Percentiles rank a stretch among this genome's conserved stretches.
These are phyloP conservation scores for Cavenderia fasciculata DNA, from an alignment of 78 protist genomes.

Conservation along the genomic window DNA sequence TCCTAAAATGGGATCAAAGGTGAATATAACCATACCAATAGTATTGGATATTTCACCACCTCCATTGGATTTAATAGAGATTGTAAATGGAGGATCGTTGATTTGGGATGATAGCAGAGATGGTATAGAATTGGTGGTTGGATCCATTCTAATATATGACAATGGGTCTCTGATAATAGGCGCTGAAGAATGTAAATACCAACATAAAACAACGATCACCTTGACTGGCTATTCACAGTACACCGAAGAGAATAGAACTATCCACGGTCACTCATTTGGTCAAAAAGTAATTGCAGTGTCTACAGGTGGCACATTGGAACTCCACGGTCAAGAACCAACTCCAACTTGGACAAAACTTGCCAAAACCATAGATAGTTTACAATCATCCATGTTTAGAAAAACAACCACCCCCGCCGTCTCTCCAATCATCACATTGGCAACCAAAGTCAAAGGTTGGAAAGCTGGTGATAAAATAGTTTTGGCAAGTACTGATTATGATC, in stretches of 20 bases:
- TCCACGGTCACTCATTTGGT: conserved; percentile 7
- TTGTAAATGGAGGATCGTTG: neutral
- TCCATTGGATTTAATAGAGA: neutral
- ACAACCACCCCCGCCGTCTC: neutral
- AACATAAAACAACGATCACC: conserved; percentile 4
- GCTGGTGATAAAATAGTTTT: conserved; percentile 38
- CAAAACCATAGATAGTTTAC: neutral
- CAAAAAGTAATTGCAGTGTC: conserved; percentile 65
- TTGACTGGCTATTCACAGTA: conserved; percentile 16
- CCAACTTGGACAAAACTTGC: neutral
- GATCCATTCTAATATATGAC: neutral
- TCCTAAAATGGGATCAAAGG: too few species aligned
- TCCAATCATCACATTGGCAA: neutral
- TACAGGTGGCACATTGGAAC: conserved; percentile 39
- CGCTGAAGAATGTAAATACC: conserved; percentile 11
- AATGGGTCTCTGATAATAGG: conserved; percentile 56
- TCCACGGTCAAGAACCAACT: neutral
- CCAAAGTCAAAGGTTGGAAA: conserved; percentile 18
- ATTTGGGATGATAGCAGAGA: conserved; percentile 3
- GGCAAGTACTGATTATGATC: conserved; percentile 41
- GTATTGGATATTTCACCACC: conserved; percentile 24
- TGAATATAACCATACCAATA: conserved; percentile 15
- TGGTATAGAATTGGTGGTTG: neutral
- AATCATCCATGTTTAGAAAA: neutral
- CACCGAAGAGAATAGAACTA: neutral